These are phyloP conservation scores for Syzygium aromaticum DNA, from an alignment of 345 rosid genomes.

Conservation along the genomic window DNA sequence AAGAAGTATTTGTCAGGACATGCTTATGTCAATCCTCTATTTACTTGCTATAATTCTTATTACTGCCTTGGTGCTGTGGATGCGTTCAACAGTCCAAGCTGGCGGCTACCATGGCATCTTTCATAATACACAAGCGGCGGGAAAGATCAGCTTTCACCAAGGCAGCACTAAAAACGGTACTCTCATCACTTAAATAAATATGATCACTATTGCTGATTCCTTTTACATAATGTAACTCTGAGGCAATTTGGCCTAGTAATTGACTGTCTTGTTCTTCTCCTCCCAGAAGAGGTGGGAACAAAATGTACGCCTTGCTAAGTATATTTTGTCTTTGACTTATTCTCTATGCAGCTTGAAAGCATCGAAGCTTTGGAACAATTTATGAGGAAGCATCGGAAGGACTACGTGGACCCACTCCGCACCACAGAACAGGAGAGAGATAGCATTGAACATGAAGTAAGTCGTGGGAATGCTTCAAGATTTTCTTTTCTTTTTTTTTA, in stretches of 20 bases:
- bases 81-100: slow-evolving; percentile 43
- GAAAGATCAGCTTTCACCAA: slow-evolving; percentile 51
- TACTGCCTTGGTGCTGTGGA: background rate
- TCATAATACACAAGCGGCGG: slow-evolving; percentile 66
- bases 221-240: background rate
- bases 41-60: background rate
- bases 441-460: slow-evolving; percentile 90
- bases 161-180: slow-evolving; percentile 72
- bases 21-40: background rate
- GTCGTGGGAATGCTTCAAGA: slow-evolving; percentile 1
- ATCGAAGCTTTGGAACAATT: slow-evolving; percentile 65
- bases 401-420: slow-evolving; percentile 73
- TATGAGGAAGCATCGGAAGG: slow-evolving; percentile 72
- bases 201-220: background rate
- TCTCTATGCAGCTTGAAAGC: slow-evolving; percentile 49
- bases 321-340: background rate
- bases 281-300: background rate
- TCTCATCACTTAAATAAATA: background rate
- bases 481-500: background rate
- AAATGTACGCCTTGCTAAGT: background rate
- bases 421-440: slow-evolving; percentile 84
- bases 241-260: background rate
- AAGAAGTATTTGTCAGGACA: background rate
- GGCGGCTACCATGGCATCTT: slow-evolving; percentile 73
- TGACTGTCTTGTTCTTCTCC: background rate